Evolutionary conservation across 345 rosid species (phyloP).

Genomic region (Melastoma malabathricum): DNA sequence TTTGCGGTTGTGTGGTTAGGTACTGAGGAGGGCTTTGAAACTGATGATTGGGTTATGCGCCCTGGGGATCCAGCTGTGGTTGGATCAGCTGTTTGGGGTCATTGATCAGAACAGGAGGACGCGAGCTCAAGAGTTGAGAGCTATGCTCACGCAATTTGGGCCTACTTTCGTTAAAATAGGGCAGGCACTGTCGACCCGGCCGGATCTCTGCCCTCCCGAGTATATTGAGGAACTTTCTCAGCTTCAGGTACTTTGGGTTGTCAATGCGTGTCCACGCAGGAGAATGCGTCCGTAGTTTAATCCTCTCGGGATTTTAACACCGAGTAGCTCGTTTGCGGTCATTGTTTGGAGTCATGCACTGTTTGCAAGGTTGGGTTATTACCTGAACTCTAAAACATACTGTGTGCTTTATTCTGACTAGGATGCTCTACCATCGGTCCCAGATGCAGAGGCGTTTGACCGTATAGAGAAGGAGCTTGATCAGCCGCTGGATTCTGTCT

Average conservation of each 20-base stretch:
- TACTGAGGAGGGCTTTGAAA: conserved; percentile 50
- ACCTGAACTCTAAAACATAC: not conserved
- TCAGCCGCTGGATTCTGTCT: conserved; percentile 56
- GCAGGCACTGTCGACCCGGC: conserved; percentile 89
- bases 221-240: conserved; percentile 75
- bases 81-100: conserved; percentile 50
- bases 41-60: conserved; percentile 50
- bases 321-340: too few species aligned
- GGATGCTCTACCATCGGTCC: conserved; percentile 91
- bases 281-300: not conserved
- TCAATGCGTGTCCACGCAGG: not conserved
- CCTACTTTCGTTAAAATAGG: conserved; percentile 94
- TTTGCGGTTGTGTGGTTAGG: conserved; percentile 23
- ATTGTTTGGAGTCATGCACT: not conserved
- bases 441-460: conserved; percentile 74
- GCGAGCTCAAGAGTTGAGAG: conserved; percentile 53
- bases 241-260: conserved; percentile 52
- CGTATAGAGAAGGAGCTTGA: conserved; percentile 84
- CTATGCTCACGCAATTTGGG: conserved; percentile 66
- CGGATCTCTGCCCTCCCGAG: conserved; percentile 87
- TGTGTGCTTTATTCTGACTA: conserved; percentile 13
- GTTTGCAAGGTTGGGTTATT: too few species aligned
- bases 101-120: conserved; percentile 49
- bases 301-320: too few species aligned
- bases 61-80: conserved; percentile 41